These are phyloP conservation scores for Apiospora aurea DNA, from an alignment of 2,329 filamentous ascomycete species.

Conservation along the genomic window DNA sequence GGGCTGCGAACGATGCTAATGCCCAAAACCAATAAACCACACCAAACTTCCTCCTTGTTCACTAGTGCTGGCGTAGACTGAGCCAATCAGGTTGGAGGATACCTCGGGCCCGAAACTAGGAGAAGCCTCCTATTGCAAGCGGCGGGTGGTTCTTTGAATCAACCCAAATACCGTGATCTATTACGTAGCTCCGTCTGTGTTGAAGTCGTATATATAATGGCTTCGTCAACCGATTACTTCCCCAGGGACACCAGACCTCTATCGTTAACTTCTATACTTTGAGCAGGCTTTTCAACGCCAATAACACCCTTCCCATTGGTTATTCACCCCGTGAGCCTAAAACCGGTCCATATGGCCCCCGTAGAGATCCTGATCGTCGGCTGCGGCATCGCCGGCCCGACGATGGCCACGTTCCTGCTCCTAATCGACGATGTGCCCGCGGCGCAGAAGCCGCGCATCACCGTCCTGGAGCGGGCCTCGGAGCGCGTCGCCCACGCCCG, in stretches of 20 bases:
- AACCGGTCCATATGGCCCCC: conserved; percentile 35
- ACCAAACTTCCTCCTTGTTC: neutral
- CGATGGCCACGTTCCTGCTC: conserved; percentile 53
- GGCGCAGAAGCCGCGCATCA: conserved; percentile 41
- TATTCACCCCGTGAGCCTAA: neutral
- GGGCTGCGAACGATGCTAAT: conserved; percentile 3
- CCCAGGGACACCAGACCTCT: neutral
- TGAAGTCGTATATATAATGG: neutral
- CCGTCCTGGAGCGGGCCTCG: conserved; percentile 50
- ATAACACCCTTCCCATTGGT: neutral
- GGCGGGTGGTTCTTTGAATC: neutral
- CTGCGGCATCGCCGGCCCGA: conserved; percentile 47
- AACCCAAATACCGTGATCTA: neutral
- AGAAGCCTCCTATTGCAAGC: neutral
- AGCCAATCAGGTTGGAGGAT: neutral
- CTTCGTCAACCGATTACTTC: neutral
- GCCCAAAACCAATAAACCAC: neutral
- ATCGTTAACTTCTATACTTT: neutral
- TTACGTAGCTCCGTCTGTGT: neutral
- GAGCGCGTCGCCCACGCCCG: conserved; percentile 42
- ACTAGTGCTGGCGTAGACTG: neutral
- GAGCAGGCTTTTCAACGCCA: neutral
- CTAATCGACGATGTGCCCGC: conserved; percentile 32
- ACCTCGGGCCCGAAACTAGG: neutral
- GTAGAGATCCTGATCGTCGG: conserved; percentile 48